Conservation (phyloP, 305 asterid species). For the Fraxinus nigra region DNA sequence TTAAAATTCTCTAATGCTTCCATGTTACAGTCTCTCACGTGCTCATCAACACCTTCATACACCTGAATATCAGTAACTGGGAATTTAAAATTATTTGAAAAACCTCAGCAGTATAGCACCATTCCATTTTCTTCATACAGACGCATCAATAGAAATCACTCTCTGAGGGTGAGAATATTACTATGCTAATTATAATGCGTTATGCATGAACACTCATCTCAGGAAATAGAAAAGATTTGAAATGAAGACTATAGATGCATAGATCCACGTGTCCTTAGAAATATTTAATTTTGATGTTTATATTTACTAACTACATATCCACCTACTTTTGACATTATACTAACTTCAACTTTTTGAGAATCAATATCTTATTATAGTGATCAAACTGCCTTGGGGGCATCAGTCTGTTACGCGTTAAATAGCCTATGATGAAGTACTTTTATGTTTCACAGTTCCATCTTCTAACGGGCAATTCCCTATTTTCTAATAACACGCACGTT, state of each 20-base stretch:
- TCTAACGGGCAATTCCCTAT: constrained; percentile 2
- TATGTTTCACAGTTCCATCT: background rate
- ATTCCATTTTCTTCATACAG: background rate
- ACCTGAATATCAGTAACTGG: constrained; percentile 21
- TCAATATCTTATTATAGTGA: background rate
- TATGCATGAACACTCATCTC: background rate
- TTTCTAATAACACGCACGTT: background rate
- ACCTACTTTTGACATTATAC: background rate
- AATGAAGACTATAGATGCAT: background rate
- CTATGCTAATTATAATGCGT: background rate
- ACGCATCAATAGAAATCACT: background rate
- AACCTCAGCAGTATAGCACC: background rate
- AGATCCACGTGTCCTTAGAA: background rate
- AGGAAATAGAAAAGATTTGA: background rate
- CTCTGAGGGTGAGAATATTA: background rate
- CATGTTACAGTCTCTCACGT: constrained; percentile 11
- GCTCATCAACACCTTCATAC: constrained; percentile 19
- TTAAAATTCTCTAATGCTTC: constrained; percentile 11
- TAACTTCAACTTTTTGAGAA: background rate
- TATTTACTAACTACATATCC: background rate
- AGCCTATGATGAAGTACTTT: background rate
- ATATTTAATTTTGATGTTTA: background rate
- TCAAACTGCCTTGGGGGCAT: background rate
- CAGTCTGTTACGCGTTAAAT: background rate
- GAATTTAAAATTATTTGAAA: background rate